Percentiles rank a stretch among this genome's conserved stretches.
Evolutionary conservation across 2,329 filamentous ascomycete genomes (phyloP).

Genomic region (Hawksworthiomyces lignivorus): DNA sequence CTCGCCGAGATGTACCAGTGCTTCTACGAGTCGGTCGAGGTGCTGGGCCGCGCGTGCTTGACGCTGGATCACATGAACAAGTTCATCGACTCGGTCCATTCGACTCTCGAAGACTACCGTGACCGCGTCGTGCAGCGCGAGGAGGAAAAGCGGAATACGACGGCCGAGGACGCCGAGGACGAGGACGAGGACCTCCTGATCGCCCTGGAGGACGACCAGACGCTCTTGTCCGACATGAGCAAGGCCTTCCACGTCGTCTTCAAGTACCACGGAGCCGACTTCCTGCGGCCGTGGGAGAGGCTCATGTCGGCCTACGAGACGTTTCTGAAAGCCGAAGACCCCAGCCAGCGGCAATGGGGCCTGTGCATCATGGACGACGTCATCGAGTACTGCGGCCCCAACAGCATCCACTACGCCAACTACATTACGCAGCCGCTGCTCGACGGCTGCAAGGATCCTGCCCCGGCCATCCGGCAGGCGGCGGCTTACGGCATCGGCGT

Average conservation of each 20-base stretch:
- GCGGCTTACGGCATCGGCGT: constrained; percentile 94
- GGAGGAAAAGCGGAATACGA: constrained; percentile 67
- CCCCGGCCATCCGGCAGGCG: constrained; percentile 83
- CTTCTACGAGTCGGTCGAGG: constrained; percentile 97
- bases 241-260: constrained; percentile 99
- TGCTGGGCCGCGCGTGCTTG: constrained; percentile 79
- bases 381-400: constrained; percentile 86
- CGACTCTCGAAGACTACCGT: constrained; percentile 87
- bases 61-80: constrained; percentile 69
- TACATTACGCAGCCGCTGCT: constrained; percentile 83
- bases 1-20: constrained; percentile 99
- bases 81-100: constrained; percentile 81
- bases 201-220: constrained; percentile 95
- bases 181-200: constrained; percentile 76
- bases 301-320: constrained; percentile 77
- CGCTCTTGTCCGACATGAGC: constrained; percentile 96
- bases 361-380: constrained; percentile 98
- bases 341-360: constrained; percentile 96
- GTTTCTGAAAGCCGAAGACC: constrained; percentile 73
- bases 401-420: constrained; percentile 78
- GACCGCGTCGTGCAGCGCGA: constrained; percentile 71
- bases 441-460: constrained; percentile 75
- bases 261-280: constrained; percentile 83
- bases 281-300: constrained; percentile 81
- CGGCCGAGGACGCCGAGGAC: constrained; percentile 83